Evolutionary conservation across 352 stramenopile genomes (phyloP).

Genomic region (Aphanomyces cochlioides): DNA sequence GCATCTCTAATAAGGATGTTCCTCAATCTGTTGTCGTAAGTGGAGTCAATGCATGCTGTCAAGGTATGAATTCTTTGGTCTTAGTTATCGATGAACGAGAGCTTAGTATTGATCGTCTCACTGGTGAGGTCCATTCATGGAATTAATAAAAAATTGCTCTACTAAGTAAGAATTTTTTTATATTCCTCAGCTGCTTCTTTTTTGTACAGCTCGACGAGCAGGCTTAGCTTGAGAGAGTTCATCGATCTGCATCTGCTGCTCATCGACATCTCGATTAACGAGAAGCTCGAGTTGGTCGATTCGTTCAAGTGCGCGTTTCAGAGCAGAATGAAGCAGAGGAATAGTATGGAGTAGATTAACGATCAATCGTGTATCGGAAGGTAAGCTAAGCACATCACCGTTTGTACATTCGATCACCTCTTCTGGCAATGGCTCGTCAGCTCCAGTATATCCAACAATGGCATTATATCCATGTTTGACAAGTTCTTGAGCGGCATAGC

Average conservation of each 20-base stretch:
- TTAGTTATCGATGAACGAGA: conserved; percentile 10
- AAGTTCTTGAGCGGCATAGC: not conserved
- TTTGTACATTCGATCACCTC: not conserved
- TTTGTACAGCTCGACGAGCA: not conserved
- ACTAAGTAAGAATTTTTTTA: not conserved
- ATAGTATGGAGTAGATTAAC: not conserved
- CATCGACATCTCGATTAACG: not conserved
- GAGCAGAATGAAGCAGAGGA: not conserved
- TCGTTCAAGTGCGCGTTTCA: not conserved
- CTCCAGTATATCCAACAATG: conserved; percentile 1
- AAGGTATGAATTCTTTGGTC: conserved; percentile 22
- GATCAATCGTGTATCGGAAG: not conserved
- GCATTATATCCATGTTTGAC: conserved; percentile 2
- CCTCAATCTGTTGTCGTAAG: conserved; percentile 1
- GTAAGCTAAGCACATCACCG: not conserved
- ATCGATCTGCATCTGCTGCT: not conserved
- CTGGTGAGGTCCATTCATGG: conserved; percentile 6
- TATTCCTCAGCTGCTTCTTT: not conserved
- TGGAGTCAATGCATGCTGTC: conserved; percentile 14
- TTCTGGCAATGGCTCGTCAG: not conserved
- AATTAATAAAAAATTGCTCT: conserved; percentile 2
- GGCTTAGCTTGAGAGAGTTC: no score
- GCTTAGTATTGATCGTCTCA: conserved; percentile 27
- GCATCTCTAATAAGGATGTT: conserved; percentile 16
- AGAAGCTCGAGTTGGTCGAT: not conserved